Evolutionary conservation across 1,284 basidiomycete species (phyloP).

Genomic region (Ceratobasidium sp.): DNA sequence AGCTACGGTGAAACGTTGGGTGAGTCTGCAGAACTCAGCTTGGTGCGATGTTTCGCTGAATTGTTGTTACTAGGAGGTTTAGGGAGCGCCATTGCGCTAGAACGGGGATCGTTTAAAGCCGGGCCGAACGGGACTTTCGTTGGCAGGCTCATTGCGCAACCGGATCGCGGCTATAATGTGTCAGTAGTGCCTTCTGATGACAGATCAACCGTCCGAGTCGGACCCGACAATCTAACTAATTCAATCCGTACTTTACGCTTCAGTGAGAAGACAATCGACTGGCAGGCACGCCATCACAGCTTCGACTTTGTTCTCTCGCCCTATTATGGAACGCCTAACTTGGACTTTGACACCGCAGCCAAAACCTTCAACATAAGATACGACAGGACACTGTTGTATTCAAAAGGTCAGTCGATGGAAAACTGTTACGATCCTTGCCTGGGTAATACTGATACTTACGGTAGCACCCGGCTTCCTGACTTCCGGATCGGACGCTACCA

Average conservation of each 20-base stretch:
- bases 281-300: slow-evolving; percentile 62
- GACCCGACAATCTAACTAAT: background rate
- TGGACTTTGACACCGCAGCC: slow-evolving; percentile 60
- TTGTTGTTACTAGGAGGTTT: slow-evolving; percentile 18
- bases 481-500: slow-evolving; percentile 27
- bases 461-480: slow-evolving; percentile 10
- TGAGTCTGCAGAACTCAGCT: slow-evolving; percentile 19
- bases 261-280: slow-evolving; percentile 63
- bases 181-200: slow-evolving; percentile 41
- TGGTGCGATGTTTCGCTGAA: slow-evolving; percentile 9
- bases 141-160: slow-evolving; percentile 59
- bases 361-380: slow-evolving; percentile 63
- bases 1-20: slow-evolving; percentile 39
- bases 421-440: background rate
- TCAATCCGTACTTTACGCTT: background rate
- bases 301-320: slow-evolving; percentile 66
- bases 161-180: slow-evolving; percentile 62
- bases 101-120: slow-evolving; percentile 37
- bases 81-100: slow-evolving; percentile 43
- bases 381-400: slow-evolving; percentile 60
- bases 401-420: slow-evolving; percentile 49
- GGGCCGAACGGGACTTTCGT: slow-evolving; percentile 49
- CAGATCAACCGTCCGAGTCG: background rate
- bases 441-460: slow-evolving; percentile 5
- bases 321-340: slow-evolving; percentile 57